Evolutionary conservation across 1,284 basidiomycete species (phyloP).

Genomic region (Sanghuangporus baumii): DNA sequence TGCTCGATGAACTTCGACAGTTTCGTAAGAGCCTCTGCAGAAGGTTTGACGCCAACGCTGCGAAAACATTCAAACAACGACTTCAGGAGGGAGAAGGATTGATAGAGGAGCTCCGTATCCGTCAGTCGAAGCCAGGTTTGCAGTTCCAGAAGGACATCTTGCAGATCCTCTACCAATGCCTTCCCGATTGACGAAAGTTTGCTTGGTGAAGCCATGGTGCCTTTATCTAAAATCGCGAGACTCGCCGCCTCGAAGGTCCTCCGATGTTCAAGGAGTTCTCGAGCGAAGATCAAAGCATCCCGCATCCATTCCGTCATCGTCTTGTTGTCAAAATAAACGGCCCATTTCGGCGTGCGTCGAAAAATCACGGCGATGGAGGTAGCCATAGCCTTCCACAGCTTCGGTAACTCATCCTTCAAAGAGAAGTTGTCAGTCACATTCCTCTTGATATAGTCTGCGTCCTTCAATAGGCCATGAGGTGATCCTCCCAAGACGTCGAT

Average conservation of each 20-base stretch:
- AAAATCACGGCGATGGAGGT: slow-evolving; percentile 79
- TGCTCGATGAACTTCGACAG: slow-evolving; percentile 54
- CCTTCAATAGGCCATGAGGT: slow-evolving; percentile 63
- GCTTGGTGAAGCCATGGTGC: slow-evolving; percentile 27
- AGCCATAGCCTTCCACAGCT: slow-evolving; percentile 82
- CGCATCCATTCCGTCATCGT: slow-evolving; percentile 96
- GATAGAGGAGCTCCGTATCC: slow-evolving; percentile 83
- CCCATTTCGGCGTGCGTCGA: slow-evolving; percentile 77
- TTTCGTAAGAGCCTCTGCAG: slow-evolving; percentile 44
- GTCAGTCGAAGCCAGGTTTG: slow-evolving; percentile 86
- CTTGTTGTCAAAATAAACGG: slow-evolving; percentile 69
- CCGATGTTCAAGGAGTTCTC: slow-evolving; percentile 78
- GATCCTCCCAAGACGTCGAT: slow-evolving; percentile 79
- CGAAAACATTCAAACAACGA: slow-evolving; percentile 69
- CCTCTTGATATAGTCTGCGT: slow-evolving; percentile 47
- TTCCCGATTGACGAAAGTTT: slow-evolving; percentile 49
- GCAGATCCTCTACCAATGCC: slow-evolving; percentile 73
- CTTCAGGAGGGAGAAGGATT: slow-evolving; percentile 78
- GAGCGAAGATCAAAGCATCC: slow-evolving; percentile 88
- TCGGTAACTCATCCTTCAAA: slow-evolving; percentile 50
- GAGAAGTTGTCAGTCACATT: slow-evolving; percentile 33
- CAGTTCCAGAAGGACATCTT: slow-evolving; percentile 73
- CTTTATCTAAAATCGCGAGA: slow-evolving; percentile 28
- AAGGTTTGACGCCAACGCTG: slow-evolving; percentile 47
- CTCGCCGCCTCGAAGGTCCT: slow-evolving; percentile 72